Evolutionary conservation across 2,329 filamentous ascomycete species (phyloP).

Genomic region (Gnomoniopsis sp.): DNA sequence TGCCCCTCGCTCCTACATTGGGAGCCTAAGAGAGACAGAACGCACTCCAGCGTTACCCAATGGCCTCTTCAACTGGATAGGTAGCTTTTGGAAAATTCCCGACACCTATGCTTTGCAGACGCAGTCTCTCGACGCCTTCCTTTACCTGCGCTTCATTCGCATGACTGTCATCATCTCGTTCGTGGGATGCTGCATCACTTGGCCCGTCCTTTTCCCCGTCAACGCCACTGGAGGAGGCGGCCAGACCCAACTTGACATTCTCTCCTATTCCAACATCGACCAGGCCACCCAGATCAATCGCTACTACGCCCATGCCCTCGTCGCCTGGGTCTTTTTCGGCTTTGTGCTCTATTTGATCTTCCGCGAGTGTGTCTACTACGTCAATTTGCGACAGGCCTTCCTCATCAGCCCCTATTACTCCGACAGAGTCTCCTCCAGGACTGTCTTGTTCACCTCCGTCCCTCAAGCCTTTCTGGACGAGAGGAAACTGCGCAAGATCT

Average conservation of each 20-base stretch:
- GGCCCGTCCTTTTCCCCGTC: slow-evolving; percentile 81
- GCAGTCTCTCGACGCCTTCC: slow-evolving; percentile 18
- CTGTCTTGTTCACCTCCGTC: slow-evolving; percentile 84
- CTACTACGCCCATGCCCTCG: slow-evolving; percentile 77
- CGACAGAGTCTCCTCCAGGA: slow-evolving; percentile 82
- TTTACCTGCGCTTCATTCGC: slow-evolving; percentile 18
- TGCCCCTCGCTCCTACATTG: slow-evolving; percentile 48
- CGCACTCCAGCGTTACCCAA: slow-evolving; percentile 57
- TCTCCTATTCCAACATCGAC: slow-evolving; percentile 75
- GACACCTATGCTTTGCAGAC: slow-evolving; percentile 63
- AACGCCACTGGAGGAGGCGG: slow-evolving; percentile 76
- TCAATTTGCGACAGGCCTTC: slow-evolving; percentile 91
- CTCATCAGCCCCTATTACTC: slow-evolving; percentile 81
- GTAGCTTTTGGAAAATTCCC: slow-evolving; percentile 61
- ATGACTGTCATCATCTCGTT: slow-evolving; percentile 56
- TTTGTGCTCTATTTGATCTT: slow-evolving; percentile 89
- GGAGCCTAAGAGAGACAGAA: slow-evolving; percentile 44
- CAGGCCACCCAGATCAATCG: slow-evolving; percentile 47
- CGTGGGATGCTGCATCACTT: slow-evolving; percentile 78
- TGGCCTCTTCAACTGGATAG: slow-evolving; percentile 66
- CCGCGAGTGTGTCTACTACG: slow-evolving; percentile 84
- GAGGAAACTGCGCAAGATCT: slow-evolving; percentile 72
- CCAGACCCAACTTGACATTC: slow-evolving; percentile 65
- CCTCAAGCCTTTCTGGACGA: slow-evolving; percentile 75
- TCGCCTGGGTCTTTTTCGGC: slow-evolving; percentile 78